Evolutionary conservation across 2,329 filamentous ascomycete species (phyloP).

Genomic region (Cytospora mali): DNA sequence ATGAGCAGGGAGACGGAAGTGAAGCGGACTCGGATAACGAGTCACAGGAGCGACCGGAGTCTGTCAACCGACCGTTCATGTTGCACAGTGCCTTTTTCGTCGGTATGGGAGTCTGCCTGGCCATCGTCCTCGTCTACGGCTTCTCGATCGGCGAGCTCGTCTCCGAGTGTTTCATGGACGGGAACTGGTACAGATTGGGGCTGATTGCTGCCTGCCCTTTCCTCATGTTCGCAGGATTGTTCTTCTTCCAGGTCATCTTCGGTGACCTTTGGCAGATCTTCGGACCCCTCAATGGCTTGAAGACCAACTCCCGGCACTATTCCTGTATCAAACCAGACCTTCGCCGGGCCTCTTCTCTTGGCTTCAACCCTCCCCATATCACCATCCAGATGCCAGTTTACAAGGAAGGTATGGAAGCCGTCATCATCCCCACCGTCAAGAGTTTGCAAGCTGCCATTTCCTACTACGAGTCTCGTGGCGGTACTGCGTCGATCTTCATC

Average conservation of each 20-base stretch:
- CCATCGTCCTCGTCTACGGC: constrained; percentile 44
- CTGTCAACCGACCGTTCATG: constrained; percentile 44
- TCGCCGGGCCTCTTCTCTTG: constrained; percentile 37
- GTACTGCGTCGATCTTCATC: constrained; percentile 47
- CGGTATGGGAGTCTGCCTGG: constrained; percentile 41
- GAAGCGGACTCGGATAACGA: constrained; percentile 34
- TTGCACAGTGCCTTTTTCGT: constrained; percentile 43
- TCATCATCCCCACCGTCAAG: constrained; percentile 53
- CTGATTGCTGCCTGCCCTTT: constrained; percentile 41
- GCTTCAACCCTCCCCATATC: constrained; percentile 43
- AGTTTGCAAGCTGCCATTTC: constrained; percentile 53
- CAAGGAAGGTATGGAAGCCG: constrained; percentile 43
- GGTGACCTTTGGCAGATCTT: constrained; percentile 47
- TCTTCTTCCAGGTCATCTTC: constrained; percentile 50
- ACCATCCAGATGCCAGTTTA: constrained; percentile 52
- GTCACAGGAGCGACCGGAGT: constrained; percentile 38
- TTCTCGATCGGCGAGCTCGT: constrained; percentile 42
- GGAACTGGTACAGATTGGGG: constrained; percentile 42
- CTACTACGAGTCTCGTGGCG: constrained; percentile 51
- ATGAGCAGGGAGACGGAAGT: constrained; percentile 29
- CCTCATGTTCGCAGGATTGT: constrained; percentile 41
- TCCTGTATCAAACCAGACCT: constrained; percentile 40
- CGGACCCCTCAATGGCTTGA: constrained; percentile 50
- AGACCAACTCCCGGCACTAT: constrained; percentile 49
- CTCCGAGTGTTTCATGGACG: constrained; percentile 43